phyloP scores from a whole-genome alignment of 2,329 filamentous ascomycete genomes.

The Trichoderma sp. region DNA sequence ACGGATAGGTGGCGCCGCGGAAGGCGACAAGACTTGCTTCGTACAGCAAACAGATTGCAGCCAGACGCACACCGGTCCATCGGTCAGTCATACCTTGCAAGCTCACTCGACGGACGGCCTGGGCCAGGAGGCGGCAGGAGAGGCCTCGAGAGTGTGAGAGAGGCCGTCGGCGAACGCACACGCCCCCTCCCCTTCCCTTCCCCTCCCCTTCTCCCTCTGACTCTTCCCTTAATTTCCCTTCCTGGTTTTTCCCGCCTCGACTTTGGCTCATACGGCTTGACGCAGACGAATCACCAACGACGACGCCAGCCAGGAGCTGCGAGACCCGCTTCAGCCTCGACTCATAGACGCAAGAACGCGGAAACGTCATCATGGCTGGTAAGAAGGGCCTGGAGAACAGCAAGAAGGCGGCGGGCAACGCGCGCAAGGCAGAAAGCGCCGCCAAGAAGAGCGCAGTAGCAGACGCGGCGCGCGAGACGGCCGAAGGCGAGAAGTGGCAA shows the following conservation, averaged over 20 bases:
- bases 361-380: slow-evolving; percentile 59
- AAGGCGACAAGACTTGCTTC: slow-evolving; percentile 5
- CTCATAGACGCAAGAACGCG: neutral
- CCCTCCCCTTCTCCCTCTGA: slow-evolving; percentile 8
- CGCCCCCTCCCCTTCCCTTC: slow-evolving; percentile 7
- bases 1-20: slow-evolving; percentile 19
- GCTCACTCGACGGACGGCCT: neutral
- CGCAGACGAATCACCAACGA: slow-evolving; percentile 14
- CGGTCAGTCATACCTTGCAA: slow-evolving; percentile 26
- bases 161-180: slow-evolving; percentile 13
- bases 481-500: slow-evolving; percentile 76
- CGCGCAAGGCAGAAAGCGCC: slow-evolving; percentile 87
- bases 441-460: slow-evolving; percentile 75
- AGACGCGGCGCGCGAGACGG: slow-evolving; percentile 65
- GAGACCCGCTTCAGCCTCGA: slow-evolving; percentile 9
- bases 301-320: slow-evolving; percentile 4
- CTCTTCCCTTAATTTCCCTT: slow-evolving; percentile 24
- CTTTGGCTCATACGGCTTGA: slow-evolving; percentile 21
- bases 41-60: slow-evolving; percentile 22
- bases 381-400: slow-evolving; percentile 77
- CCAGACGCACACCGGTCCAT: slow-evolving; percentile 17
- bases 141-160: neutral
- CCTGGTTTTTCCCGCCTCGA: slow-evolving; percentile 4
- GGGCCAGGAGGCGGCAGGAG: slow-evolving; percentile 11
- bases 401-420: slow-evolving; percentile 89